Percentiles rank a stretch among this genome's conserved stretches.
phyloP scores from a whole-genome alignment of 305 asterid species.

The Solanum aculeatissimum region DNA sequence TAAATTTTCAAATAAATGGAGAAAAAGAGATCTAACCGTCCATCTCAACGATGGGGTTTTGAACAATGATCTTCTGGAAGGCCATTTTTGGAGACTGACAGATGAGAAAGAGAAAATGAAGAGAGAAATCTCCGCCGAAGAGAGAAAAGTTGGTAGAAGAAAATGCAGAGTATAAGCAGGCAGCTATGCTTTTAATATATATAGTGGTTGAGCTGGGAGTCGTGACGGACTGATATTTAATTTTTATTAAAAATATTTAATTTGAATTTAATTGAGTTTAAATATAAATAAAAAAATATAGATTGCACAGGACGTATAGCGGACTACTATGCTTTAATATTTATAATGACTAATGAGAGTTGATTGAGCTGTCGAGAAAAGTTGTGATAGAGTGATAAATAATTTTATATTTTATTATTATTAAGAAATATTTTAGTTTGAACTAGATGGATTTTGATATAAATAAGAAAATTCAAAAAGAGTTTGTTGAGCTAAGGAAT shows the following conservation, averaged over 20 bases:
- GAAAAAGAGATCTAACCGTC: slow-evolving; percentile 58
- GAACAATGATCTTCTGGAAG: slow-evolving; percentile 71
- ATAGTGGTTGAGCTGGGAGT: too few relatives aligned
- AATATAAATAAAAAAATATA: neutral
- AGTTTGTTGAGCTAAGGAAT: neutral
- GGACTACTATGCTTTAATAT: neutral
- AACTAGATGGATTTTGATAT: accelerated
- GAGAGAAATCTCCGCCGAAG: neutral
- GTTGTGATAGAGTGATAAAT: too few relatives aligned
- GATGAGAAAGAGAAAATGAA: neutral
- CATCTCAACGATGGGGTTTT: slow-evolving; percentile 97
- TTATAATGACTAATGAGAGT: neutral
- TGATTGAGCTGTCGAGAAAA: neutral
- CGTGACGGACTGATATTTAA: too few relatives aligned
- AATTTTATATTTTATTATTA: neutral
- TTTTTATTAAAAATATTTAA: too few relatives aligned
- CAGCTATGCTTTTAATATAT: too few relatives aligned
- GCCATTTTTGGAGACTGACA: slow-evolving; percentile 25
- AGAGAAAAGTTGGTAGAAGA: neutral
- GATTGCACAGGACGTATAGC: too few relatives aligned
- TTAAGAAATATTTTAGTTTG: neutral
- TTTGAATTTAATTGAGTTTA: too few relatives aligned
- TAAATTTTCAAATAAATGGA: neutral
- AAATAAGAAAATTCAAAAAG: neutral
- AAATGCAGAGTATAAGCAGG: neutral